Conservation (phyloP, 2,329 filamentous ascomycete genomes). For the Beauveria scarabaeidicola region DNA sequence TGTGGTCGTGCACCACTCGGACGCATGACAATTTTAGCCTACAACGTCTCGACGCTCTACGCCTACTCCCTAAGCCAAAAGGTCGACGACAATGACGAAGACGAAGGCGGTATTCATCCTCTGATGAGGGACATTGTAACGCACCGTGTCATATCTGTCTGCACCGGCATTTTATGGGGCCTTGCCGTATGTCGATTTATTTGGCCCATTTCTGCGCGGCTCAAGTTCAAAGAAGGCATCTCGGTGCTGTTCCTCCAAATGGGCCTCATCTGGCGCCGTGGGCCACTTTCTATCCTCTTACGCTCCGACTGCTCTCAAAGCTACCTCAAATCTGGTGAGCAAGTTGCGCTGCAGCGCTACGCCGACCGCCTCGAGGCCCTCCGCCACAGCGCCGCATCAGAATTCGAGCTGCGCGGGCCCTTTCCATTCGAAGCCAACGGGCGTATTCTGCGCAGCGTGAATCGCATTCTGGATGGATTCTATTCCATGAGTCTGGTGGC, state of each 20-base stretch:
- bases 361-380: conserved; percentile 60
- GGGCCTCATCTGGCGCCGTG: conserved; percentile 86
- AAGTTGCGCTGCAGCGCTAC: conserved; percentile 72
- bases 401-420: conserved; percentile 75
- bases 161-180: conserved; percentile 77
- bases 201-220: conserved; percentile 80
- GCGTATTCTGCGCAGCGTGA: conserved; percentile 65
- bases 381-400: conserved; percentile 58
- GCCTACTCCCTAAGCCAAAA: conserved; percentile 74
- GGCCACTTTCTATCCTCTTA: conserved; percentile 68
- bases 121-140: conserved; percentile 75
- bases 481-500: conserved; percentile 89
- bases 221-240: conserved; percentile 76
- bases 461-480: conserved; percentile 76
- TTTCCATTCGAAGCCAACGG: conserved; percentile 65
- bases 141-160: conserved; percentile 74
- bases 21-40: conserved; percentile 83
- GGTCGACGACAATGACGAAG: conserved; percentile 66
- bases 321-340: conserved; percentile 79
- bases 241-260: conserved; percentile 81
- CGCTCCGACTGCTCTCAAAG: conserved; percentile 46
- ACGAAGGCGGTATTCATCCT: conserved; percentile 72
- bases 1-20: conserved; percentile 75
- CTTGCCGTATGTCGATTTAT: conserved; percentile 76
- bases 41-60: conserved; percentile 86